Base-by-base conservation (phyloP, 495 filamentous ascomycete genomes). In the Hyaloscypha finlandica region DNA sequence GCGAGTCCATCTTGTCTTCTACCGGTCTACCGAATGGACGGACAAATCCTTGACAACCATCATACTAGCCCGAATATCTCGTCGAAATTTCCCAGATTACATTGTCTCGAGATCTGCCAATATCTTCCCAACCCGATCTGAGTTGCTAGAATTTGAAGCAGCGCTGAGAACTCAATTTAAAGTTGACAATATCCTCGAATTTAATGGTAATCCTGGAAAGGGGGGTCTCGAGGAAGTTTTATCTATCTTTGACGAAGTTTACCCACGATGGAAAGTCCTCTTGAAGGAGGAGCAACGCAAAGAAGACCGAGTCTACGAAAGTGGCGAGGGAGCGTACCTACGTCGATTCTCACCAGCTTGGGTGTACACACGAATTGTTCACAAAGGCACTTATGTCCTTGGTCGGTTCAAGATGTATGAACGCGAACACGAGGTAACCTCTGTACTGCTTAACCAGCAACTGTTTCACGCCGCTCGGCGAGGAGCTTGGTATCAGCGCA, bases 21-120 rank as follows among this genome's bases (percentile, higher is more conserved):
- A 97, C 74, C 84, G 94, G 35, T 97, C 94, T 32, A 96, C 94
- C 0, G 93, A 97, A 74, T 98, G 94, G 94, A 95, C 94, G 0
- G 95, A 97, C 71, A 97, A 97, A 71, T 97, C 94, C 12, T 84
- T 99, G 3, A 97, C 92, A 2, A 94, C 94, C 3, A 94, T 98
- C 67, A 97, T 99, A 64, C 86, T 99, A 12, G 92, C 95, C 16
- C 92, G 93, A 62, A 95, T 93, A 32, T 89, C 92, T 8, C 86
- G 87, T 56, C 86, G 91, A 29, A 97, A 94, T 74, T 98, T 97
- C 63, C 94, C 95, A 0, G 81, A 89, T 8, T 99, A 95, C 76
- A 85, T 97, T 35, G 93, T 97, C 9, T 97, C 90, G 63, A 90
- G 95, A 54, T 94, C 93, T 16, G 86, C 89, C 31, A 94, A 93